These are phyloP conservation scores for Metschnikowia noctiluminum DNA, from an alignment of 805 yeast species.

Conservation along the genomic window DNA sequence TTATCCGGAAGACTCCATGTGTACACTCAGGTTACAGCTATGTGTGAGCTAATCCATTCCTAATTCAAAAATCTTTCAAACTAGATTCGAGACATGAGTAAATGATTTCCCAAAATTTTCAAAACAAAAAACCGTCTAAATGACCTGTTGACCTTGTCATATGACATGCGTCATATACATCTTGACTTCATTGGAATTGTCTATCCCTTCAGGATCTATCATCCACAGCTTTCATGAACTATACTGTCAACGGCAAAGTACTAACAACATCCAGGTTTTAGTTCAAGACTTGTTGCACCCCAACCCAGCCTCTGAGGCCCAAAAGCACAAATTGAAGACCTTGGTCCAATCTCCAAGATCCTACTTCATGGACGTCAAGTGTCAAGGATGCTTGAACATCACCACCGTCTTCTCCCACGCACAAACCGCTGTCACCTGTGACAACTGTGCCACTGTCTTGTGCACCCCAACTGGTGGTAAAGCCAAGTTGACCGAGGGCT, in stretches of 20 bases:
- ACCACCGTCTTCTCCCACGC: slow-evolving; percentile 42
- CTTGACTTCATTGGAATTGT: too few species aligned
- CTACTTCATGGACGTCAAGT: slow-evolving; percentile 42
- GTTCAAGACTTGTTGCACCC: slow-evolving; percentile 44
- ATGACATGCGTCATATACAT: too few species aligned
- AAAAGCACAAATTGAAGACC: slow-evolving; percentile 37
- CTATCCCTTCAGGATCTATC: neutral
- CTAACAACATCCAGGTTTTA: slow-evolving; percentile 31
- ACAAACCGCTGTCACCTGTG: slow-evolving; percentile 42
- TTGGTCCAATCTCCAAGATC: slow-evolving; percentile 42
- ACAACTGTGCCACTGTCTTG: slow-evolving; percentile 38
- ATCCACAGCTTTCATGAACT: neutral
- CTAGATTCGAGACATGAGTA: too few species aligned
- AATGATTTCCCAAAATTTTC: too few species aligned
- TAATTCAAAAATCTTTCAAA: too few species aligned
- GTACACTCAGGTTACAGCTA: too few species aligned
- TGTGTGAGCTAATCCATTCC: too few species aligned
- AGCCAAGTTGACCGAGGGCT: slow-evolving; percentile 42
- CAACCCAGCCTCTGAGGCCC: slow-evolving; percentile 36
- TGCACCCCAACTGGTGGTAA: slow-evolving; percentile 43
- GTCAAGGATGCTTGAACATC: slow-evolving; percentile 42
- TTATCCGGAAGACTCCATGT: too few species aligned
- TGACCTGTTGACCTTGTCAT: too few species aligned
- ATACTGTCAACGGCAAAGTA: neutral
- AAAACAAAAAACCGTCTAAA: too few species aligned